These are phyloP conservation scores for Cicer cuneatum DNA, from an alignment of 306 rosid species.

Conservation along the genomic window DNA sequence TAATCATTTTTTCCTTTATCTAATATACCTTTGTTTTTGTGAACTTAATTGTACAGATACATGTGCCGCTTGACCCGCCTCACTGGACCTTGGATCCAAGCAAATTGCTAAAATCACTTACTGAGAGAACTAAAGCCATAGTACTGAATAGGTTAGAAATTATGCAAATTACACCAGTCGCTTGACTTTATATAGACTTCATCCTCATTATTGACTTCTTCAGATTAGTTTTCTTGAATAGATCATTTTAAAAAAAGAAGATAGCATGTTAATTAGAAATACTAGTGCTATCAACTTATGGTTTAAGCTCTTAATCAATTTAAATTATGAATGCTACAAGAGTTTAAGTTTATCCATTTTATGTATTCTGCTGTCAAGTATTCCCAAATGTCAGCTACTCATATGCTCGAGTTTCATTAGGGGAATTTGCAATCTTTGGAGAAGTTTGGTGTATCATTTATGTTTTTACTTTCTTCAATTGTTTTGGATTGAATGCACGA, in stretches of 20 bases:
- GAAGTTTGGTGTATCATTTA: slow-evolving; percentile 25
- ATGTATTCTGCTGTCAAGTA: slow-evolving; percentile 20
- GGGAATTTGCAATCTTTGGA: slow-evolving; percentile 6
- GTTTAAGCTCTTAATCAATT: background rate
- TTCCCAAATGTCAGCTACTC: background rate
- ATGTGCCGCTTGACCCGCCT: slow-evolving; percentile 80
- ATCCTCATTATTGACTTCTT: slow-evolving; percentile 21
- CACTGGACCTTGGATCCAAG: slow-evolving; percentile 73
- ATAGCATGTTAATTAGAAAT: slow-evolving; percentile 7
- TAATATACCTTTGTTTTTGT: slow-evolving; percentile 28
- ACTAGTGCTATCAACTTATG: slow-evolving; percentile 9
- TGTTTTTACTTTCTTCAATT: slow-evolving; percentile 19
- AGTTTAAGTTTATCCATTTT: slow-evolving; percentile 28
- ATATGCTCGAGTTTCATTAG: slow-evolving; percentile 3
- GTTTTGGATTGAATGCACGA: slow-evolving; percentile 12
- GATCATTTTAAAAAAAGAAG: background rate
- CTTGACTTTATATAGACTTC: slow-evolving; percentile 11
- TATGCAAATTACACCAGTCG: slow-evolving; percentile 11
- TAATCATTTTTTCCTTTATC: background rate
- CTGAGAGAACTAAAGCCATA: slow-evolving; percentile 76
- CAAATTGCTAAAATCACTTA: slow-evolving; percentile 62
- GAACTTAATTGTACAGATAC: slow-evolving; percentile 57
- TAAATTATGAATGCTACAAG: background rate
- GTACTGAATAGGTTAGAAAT: slow-evolving; percentile 75
- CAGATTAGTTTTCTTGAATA: background rate